Base-by-base conservation (phyloP, 2,329 filamentous ascomycete genomes). In the Calcarisporium arbuscula region DNA sequence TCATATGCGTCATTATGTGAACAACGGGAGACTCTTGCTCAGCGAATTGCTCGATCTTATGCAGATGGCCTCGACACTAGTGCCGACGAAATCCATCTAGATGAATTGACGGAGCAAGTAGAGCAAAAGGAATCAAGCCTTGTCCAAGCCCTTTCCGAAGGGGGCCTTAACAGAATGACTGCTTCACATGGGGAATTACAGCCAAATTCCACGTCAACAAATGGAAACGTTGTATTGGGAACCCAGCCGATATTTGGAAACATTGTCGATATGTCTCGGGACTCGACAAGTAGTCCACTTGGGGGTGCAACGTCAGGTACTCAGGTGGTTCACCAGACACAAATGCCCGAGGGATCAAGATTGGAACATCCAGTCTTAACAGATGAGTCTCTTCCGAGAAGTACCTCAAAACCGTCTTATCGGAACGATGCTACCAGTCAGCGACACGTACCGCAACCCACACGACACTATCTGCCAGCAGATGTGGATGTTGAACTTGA, bases 281-380 rank as follows among this genome's bases (percentile, higher is more conserved):
- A 47, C 16, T 53, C 60, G 5, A 53, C 49, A 28, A 57, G 62
- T n/a, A 51, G 46, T 8, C 51, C 54, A 4, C 21, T 52, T n/a
- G n/a, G n/a, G 10, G 46, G 48, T 12, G 47, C 53, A 2, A 53
- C 59, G 23, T 52, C 52, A 18, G 57, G 56, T 10, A 65, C 67
- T 2, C 67, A 77, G 40, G 59, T 74, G 14, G 62, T 75, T 15
- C 61, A 66, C 15, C 71, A 75, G 45, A 75, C 72, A 2, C 72
- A 74, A 35, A 45, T 68, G 16, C 56, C 61, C 8, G 42, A 44
- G 20, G 36, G 35, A n/a, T 47, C 49, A n/a, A n/a, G n/a, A n/a
- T n/a, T n/a, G n/a, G n/a, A n/a, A n/a, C n/a, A n/a, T n/a, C n/a
- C n/a, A n/a, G n/a, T n/a, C 11, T 29, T 36, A n/a, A 41, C 32